Base-by-base conservation (phyloP, 768 basidiomycete species). In the Gyrodon lividus region DNA sequence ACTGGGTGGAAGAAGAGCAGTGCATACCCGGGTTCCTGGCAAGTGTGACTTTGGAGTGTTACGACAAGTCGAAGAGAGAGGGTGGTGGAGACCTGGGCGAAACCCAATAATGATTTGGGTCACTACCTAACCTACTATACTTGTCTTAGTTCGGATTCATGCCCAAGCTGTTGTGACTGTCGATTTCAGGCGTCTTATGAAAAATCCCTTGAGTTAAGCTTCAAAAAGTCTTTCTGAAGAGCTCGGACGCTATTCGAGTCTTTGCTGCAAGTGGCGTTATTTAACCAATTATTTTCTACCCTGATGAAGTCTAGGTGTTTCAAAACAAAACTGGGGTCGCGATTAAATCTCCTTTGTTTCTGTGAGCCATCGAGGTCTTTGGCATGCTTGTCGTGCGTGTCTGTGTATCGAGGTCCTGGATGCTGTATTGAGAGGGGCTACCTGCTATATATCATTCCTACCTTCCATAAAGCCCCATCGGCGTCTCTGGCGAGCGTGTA, bases 1-100 rank as follows among this genome's bases (percentile, higher is more conserved):
- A 89, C 63, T 95, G 93, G 93, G 86, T 96, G 38, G 83, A 84
- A 62, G 80, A 83, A 56, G 85, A 91, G 63, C 80, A 89, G 69
- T 92, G 90, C 66, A 86, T 93, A 51, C 91, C 93, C 0, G 89
- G 92, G 0, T 93, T 96, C 65, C 69, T 95, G 70, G 92, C 92
- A 26, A 90, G 87, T 61, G 80, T 96, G 35, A 95, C 91, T 26
- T 67, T 94, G 59, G 90, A 93, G 69, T 87, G 90, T 65, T 93
- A 88, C 66, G 92, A 94, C 57, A 84, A 83, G 67, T 77, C 78
- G 58, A 89, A 87, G 64, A 58, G 65, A 46, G 69, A 61, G n/a
- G 50, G 31, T 35, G 52, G 24, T 33, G 41, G 41, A 26, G 16
- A 23, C 9, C 42, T 43, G 24, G 30, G 38, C 30, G 42, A 38